phyloP scores from a whole-genome alignment of 495 filamentous ascomycete species.

The Podospora tetraspora region DNA sequence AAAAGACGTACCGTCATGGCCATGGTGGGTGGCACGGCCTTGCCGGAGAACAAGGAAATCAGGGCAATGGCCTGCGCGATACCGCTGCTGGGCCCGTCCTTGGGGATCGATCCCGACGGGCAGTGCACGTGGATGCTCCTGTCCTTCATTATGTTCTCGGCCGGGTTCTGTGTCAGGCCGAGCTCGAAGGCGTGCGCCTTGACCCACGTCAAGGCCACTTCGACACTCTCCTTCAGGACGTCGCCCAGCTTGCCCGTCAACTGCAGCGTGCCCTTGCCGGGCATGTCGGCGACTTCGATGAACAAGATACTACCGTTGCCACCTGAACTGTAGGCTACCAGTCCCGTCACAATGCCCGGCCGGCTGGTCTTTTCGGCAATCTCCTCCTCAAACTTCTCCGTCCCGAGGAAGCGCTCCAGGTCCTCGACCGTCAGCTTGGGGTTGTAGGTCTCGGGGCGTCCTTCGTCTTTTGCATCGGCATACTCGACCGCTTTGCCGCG shows the following conservation, averaged over 20 bases:
- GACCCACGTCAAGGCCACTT: constrained; percentile 93
- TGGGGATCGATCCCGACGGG: constrained; percentile 89
- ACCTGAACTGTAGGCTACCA: constrained; percentile 92
- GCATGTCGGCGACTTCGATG: constrained; percentile 98
- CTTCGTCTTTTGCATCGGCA: constrained; percentile 79
- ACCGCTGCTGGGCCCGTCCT: constrained; percentile 84
- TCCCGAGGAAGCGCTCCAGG: constrained; percentile 84
- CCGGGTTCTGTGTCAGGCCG: constrained; percentile 70
- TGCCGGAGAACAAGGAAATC: constrained; percentile 84
- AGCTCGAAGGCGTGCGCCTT: constrained; percentile 93
- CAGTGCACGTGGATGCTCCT: constrained; percentile 95
- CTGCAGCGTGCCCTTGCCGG: constrained; percentile 84
- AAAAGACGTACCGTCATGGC: constrained; percentile 72
- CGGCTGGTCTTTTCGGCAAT: constrained; percentile 83
- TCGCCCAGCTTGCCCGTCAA: constrained; percentile 98
- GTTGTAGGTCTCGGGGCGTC: constrained; percentile 64
- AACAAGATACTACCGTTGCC: constrained; percentile 95
- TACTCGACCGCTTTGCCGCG: constrained; percentile 93
- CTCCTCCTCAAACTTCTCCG: constrained; percentile 92
- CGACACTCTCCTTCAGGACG: constrained; percentile 94
- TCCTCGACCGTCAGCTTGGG: constrained; percentile 69
- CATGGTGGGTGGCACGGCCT: constrained; percentile 81
- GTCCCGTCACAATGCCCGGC: constrained; percentile 91
- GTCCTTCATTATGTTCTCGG: constrained; percentile 93
- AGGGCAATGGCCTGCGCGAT: constrained; percentile 91